These are phyloP conservation scores for Chenopodium suecicum DNA, from an alignment of 148 eudicot genomes.

Conservation along the genomic window DNA sequence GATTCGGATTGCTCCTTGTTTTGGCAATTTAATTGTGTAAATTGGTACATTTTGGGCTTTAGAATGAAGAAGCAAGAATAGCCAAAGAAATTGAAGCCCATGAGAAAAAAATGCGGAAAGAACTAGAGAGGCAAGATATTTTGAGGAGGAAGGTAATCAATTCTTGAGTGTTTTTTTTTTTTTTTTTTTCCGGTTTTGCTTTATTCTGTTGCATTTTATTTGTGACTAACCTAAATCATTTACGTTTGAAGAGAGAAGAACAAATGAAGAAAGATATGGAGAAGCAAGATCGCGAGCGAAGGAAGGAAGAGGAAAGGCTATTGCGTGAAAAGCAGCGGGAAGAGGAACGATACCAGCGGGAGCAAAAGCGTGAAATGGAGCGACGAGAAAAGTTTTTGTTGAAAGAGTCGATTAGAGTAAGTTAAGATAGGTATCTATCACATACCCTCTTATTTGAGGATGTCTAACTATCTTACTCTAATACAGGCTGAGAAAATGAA, in stretches of 20 bases:
- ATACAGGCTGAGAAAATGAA: conserved; percentile 77
- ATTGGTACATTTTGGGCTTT: conserved; percentile 16
- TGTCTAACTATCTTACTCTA: conserved; percentile 8
- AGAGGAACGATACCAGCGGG: conserved; percentile 81
- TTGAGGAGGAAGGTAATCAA: conserved; percentile 71
- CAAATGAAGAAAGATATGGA: conserved; percentile 95
- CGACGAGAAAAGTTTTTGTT: conserved; percentile 73
- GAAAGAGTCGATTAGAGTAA: conserved; percentile 76
- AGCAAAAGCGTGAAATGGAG: conserved; percentile 95
- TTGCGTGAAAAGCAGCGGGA: conserved; percentile 90
- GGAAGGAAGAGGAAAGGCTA: conserved; percentile 88
- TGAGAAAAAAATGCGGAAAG: conserved; percentile 87
- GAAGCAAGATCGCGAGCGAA: conserved; percentile 85
- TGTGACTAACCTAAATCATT: conserved; percentile 18
- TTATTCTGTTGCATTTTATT: conserved; percentile 1
- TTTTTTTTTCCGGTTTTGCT: neutral
- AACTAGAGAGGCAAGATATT: conserved; percentile 89
- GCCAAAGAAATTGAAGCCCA: conserved; percentile 82
- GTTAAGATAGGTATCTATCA: conserved; percentile 21
- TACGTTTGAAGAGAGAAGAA: conserved; percentile 71
- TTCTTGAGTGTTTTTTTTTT: neutral
- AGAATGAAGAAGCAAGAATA: conserved; percentile 85
- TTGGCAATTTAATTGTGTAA: neutral
- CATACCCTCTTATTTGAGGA: neutral
- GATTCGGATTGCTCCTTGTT: neutral